phyloP scores from a whole-genome alignment of 2,329 filamentous ascomycete species.

The Ceratocystis alfenasii region DNA sequence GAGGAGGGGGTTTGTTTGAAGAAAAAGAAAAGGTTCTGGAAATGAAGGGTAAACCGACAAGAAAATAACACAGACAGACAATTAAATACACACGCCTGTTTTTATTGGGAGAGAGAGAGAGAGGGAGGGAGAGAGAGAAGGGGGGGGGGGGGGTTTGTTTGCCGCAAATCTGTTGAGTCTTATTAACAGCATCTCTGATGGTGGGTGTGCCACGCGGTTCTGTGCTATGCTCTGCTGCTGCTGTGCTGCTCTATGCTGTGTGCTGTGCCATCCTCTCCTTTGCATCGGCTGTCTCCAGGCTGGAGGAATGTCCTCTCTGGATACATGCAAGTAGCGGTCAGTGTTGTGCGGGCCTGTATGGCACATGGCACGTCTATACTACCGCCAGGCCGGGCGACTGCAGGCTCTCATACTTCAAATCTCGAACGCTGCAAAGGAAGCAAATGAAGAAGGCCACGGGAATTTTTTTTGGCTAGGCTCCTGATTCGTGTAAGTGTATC shows the following conservation, averaged over 20 bases:
- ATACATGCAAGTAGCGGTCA: background rate
- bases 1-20: background rate
- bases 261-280: too few species aligned
- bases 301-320: too few species aligned
- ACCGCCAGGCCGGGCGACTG: background rate
- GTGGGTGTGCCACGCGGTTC: too few species aligned
- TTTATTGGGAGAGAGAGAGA: too few species aligned
- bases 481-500: background rate
- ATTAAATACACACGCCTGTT: too few species aligned
- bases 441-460: background rate
- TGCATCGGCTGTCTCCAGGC: too few species aligned
- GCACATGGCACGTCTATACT: too few species aligned
- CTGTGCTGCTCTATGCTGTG: too few species aligned
- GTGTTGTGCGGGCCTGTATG: background rate
- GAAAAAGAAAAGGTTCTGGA: background rate
- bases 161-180: background rate
- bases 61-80: background rate
- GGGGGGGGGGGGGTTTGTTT: background rate
- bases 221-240: too few species aligned
- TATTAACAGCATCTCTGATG: background rate
- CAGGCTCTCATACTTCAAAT: background rate
- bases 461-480: background rate
- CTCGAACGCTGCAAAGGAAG: background rate
- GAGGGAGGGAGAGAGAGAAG: too few species aligned
- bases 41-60: too few species aligned